Evolutionary conservation across 345 rosid genomes (phyloP), one percentile per base, ranked within the genome.

Genomic region (Arabis alpina): DNA sequence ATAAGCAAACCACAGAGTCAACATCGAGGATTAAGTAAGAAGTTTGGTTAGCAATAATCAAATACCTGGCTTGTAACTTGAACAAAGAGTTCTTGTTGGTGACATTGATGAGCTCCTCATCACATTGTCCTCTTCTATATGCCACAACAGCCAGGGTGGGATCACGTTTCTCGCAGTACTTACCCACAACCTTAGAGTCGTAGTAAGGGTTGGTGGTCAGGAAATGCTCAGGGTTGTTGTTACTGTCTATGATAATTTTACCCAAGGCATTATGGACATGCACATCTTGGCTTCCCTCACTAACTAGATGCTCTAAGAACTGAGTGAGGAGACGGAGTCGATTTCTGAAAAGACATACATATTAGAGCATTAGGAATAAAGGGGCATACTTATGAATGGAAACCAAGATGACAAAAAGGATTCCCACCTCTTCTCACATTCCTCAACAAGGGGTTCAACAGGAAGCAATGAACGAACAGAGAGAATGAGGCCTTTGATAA

Each of bases 201-300:
- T 94, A 94, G 86, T 88, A 94, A 14, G 99, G 99, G 63, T 94
- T 94, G 72, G 98, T 94, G 49, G 99, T 94, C 36, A 94, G 87
- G 79, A 94, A 94, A 80, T 94, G 99, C 82, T 94, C 99, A 1
- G 99, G 99, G 76, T 95, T 95, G 87, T 95, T 91, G 72, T 90
- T 90, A 85, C 98, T 95, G 64, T 95, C 99, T 61, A 95, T 95
- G 62, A 95, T 95, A 39, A 95, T 95, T 90, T 95, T 95, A 81
- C 99, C 99, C 77, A 95, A 82, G 47, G 98, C 99, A 86, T 95
- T 92, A 82, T 95, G 99, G 73, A 95, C 99, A 72, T 95, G 99
- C 44, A 87, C 94, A 82, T 95, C 99, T 81, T 92, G 98, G 83
- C 99, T 95, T 80, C 99, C 99, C 82, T 95, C 99, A 68, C 98